Evolutionary conservation across 2,329 filamentous ascomycete species (phyloP).

Genomic region (Aspergillus tanneri): DNA sequence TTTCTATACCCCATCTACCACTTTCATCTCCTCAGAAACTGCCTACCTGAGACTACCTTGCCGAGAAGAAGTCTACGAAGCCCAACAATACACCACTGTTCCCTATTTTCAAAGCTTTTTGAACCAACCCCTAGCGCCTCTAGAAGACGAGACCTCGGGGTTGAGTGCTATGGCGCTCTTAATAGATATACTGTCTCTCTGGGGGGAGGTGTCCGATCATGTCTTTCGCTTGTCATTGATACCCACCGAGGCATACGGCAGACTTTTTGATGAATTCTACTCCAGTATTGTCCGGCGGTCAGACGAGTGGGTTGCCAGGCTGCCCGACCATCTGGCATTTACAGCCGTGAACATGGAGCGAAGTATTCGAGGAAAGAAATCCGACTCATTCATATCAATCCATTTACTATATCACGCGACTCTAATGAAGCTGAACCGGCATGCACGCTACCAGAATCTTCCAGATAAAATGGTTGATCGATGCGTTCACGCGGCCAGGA

Average conservation of each 20-base stretch:
- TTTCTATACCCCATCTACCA: conserved; percentile 55
- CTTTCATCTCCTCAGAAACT: conserved; percentile 62
- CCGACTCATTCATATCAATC: conserved; percentile 62
- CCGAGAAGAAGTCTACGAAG: conserved; percentile 61
- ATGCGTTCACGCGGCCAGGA: conserved; percentile 51
- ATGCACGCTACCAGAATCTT: conserved; percentile 50
- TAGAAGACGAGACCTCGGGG: conserved; percentile 39
- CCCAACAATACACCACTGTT: conserved; percentile 55
- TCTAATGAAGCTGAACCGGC: conserved; percentile 64
- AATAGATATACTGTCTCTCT: conserved; percentile 63
- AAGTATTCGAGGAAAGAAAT: conserved; percentile 54
- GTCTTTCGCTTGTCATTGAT: conserved; percentile 55
- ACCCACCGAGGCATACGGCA: conserved; percentile 44
- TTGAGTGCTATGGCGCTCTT: conserved; percentile 60
- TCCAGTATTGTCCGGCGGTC: conserved; percentile 53
- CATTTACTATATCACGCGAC: conserved; percentile 67
- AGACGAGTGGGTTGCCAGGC: conserved; percentile 57
- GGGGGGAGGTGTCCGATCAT: conserved; percentile 63
- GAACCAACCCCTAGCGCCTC: conserved; percentile 39
- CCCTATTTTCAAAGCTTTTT: conserved; percentile 61
- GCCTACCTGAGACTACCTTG: conserved; percentile 67
- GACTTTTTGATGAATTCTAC: conserved; percentile 53
- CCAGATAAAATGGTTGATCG: conserved; percentile 43
- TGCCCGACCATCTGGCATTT: conserved; percentile 58
- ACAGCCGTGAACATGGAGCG: conserved; percentile 58